Conservation (phyloP, 805 yeast species). For the Saturnispora gosingensis region DNA sequence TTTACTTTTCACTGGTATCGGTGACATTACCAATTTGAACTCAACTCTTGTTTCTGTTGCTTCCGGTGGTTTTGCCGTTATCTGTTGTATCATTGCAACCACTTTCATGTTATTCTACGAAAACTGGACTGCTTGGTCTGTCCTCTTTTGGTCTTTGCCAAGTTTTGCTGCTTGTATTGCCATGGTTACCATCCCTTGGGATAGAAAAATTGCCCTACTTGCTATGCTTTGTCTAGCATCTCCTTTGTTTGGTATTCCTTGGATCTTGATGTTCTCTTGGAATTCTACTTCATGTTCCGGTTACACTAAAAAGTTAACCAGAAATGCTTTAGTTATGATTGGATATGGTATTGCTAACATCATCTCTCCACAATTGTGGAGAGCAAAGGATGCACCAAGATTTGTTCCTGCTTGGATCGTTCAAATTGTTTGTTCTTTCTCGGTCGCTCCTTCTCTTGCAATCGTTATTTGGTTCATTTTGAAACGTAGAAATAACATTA, state of each 20-base stretch:
- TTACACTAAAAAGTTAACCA: slow-evolving; percentile 39
- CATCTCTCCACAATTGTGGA: slow-evolving; percentile 47
- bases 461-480: slow-evolving; percentile 35
- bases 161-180: slow-evolving; percentile 31
- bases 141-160: slow-evolving; percentile 33
- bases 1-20: slow-evolving; percentile 12
- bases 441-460: slow-evolving; percentile 34
- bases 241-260: slow-evolving; percentile 26
- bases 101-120: slow-evolving; percentile 10
- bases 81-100: slow-evolving; percentile 17
- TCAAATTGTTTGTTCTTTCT: slow-evolving; percentile 40
- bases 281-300: slow-evolving; percentile 34
- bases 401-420: slow-evolving; percentile 40
- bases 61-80: slow-evolving; percentile 17
- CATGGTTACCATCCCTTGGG: slow-evolving; percentile 27
- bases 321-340: slow-evolving; percentile 37
- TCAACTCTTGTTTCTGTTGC: slow-evolving; percentile 19
- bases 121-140: slow-evolving; percentile 23
- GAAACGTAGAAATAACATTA: slow-evolving; percentile 22
- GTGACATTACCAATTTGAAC: slow-evolving; percentile 12
- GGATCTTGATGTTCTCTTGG: slow-evolving; percentile 23
- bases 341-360: slow-evolving; percentile 40
- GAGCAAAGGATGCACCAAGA: slow-evolving; percentile 36
- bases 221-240: slow-evolving; percentile 44
- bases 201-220: slow-evolving; percentile 35